A percentile compares a stretch with the other conserved stretches of the same genome.
These are phyloP conservation scores for Monilinia laxa DNA, from an alignment of 2,329 filamentous ascomycete species.

Conservation along the genomic window DNA sequence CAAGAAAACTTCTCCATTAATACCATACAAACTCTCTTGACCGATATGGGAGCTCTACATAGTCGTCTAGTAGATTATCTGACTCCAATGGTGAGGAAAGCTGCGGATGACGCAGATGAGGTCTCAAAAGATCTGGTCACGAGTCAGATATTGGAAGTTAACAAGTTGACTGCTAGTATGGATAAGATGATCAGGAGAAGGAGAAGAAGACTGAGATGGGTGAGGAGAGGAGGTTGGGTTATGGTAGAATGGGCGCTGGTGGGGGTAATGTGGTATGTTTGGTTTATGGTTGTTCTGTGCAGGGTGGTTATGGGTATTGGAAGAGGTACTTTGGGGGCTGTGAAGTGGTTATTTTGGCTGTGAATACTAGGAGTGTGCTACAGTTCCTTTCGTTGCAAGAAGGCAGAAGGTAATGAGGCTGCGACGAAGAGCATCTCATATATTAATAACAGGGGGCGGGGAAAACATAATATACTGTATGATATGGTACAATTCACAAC, in stretches of 20 bases:
- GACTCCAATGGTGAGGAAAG: constrained; percentile 60
- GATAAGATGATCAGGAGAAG: constrained; percentile 72
- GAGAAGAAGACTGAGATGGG: constrained; percentile 66
- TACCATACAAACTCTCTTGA: constrained; percentile 53
- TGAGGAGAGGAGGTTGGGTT: constrained; percentile 75
- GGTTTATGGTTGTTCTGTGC: constrained; percentile 80
- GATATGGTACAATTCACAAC: not conserved
- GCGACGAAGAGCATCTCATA: not conserved
- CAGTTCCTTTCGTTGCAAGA: no score
- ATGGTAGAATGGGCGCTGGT: constrained; percentile 85
- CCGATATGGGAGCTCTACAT: constrained; percentile 45
- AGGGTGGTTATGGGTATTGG: constrained; percentile 64
- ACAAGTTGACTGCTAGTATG: constrained; percentile 76
- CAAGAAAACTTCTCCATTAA: constrained; percentile 58
- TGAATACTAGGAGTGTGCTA: not conserved
- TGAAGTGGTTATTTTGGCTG: constrained; percentile 74
- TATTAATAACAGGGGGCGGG: not conserved
- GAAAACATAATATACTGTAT: not conserved
- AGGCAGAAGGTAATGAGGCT: not conserved
- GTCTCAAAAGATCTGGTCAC: constrained; percentile 74
- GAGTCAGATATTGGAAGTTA: constrained; percentile 75
- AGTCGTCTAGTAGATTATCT: constrained; percentile 47
- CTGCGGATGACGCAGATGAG: constrained; percentile 77
- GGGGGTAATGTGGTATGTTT: constrained; percentile 90
- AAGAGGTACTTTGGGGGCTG: constrained; percentile 55